Base-by-base conservation (phyloP, 2,329 filamentous ascomycete genomes). In the Epicoccum sorghinum region DNA sequence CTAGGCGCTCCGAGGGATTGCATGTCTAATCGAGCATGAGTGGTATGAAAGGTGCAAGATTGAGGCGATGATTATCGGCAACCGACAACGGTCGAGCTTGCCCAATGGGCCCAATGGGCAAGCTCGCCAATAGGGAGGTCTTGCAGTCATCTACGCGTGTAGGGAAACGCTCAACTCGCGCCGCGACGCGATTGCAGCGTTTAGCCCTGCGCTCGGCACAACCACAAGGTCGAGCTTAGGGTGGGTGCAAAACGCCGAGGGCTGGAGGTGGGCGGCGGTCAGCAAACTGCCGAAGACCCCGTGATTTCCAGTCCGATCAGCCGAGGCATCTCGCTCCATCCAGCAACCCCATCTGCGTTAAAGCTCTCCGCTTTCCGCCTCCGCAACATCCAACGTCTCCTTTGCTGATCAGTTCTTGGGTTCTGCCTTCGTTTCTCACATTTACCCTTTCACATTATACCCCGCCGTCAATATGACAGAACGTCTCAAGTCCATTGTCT, bases 401-500 rank as follows among this genome's bases (percentile, higher is more conserved):
- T 38, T 36, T 13, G 25, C 42, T 45, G 40, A 40, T 45, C 30
- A 38, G 12, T 24, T 35, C 12, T 14, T 38, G 27, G 12, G 27
- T 4, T 25, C 22, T 9, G 27, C 8, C 42, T 32, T 30, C 18
- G 12, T 40, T 35, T 12, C 22, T 14, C 8, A 36, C 7, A n/a
- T 24, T 5, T 18, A 18, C 18, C 18, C 3, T 8, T 13, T 7
- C 29, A 40, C n/a, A 33, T 41, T 37, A 42, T 22, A 49, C 6
- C 27, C 44, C 24, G 46, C 4, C 38, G 35, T 45, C 58, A 72
- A 42, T 3, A 74, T 75, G 72, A 84, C 87, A 59, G 91, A 96
- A 81, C 87, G 93, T 78, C 87, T 98, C 66, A 89, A 86, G 70
- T 93, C 89, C 63, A 89, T 98, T 70, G 83, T 96, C 68, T 92